Conservation (phyloP, 768 basidiomycete genomes). For the Rhodotorula toruloides region DNA sequence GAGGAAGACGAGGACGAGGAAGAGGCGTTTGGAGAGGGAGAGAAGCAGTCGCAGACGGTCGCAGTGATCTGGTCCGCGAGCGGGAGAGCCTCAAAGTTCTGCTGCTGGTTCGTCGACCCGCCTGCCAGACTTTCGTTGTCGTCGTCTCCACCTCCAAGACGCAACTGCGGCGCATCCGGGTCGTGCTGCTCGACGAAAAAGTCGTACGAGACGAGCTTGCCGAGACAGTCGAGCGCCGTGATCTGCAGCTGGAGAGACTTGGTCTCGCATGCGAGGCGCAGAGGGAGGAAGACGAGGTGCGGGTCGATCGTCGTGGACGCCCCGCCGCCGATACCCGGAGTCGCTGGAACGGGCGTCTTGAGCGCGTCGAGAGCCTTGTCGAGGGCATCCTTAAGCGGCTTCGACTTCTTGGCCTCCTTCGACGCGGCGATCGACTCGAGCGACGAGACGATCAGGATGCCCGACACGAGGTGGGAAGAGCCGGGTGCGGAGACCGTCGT, state of each 20-base stretch:
- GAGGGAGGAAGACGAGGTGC: slow-evolving; percentile 88
- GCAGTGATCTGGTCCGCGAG: slow-evolving; percentile 89
- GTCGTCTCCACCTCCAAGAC: slow-evolving; percentile 18
- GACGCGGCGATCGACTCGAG: slow-evolving; percentile 40
- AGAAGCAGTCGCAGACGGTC: slow-evolving; percentile 58
- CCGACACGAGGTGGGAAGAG: slow-evolving; percentile 39
- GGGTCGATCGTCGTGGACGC: slow-evolving; percentile 48
- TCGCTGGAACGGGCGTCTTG: slow-evolving; percentile 20
- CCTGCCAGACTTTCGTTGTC: slow-evolving; percentile 22
- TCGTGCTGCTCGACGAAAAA: slow-evolving; percentile 74
- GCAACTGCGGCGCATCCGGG: slow-evolving; percentile 24
- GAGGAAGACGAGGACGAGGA: slow-evolving; percentile 65
- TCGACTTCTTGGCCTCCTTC: slow-evolving; percentile 40
- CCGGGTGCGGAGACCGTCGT: slow-evolving; percentile 28
- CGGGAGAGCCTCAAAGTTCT: slow-evolving; percentile 43
- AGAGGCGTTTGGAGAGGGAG: slow-evolving; percentile 22
- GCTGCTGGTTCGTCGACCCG: neutral
- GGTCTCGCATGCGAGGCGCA: slow-evolving; percentile 93
- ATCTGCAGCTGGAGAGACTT: slow-evolving; percentile 89
- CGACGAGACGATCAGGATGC: slow-evolving; percentile 41
- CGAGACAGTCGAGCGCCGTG: slow-evolving; percentile 92
- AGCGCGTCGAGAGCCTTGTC: slow-evolving; percentile 40
- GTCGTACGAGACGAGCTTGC: slow-evolving; percentile 93
- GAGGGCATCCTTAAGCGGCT: slow-evolving; percentile 41
- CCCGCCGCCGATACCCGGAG: slow-evolving; percentile 1